A percentile compares a stretch with the other conserved stretches of the same genome.
These are phyloP conservation scores for Neoconidiobolus thromboides DNA, from an alignment of 371 early-diverging fungal genomes.

Conservation along the genomic window DNA sequence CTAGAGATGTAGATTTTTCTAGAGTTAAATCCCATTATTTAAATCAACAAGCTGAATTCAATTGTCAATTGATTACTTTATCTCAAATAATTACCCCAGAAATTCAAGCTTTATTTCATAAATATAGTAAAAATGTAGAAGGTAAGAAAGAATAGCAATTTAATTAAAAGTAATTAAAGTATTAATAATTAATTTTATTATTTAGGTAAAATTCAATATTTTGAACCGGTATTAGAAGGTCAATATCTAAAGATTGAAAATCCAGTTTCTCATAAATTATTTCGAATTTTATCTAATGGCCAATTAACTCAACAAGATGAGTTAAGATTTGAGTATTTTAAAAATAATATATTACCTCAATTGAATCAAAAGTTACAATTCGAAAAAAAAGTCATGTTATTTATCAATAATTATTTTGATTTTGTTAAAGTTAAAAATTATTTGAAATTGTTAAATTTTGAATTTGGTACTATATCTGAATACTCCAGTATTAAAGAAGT, in stretches of 20 bases:
- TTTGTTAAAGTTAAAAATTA: slow-evolving; percentile 82
- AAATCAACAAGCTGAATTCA: slow-evolving; percentile 31
- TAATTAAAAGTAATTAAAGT: too few relatives aligned
- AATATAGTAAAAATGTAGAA: too few relatives aligned
- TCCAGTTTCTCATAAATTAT: background rate
- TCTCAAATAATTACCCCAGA: too few relatives aligned
- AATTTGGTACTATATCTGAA: slow-evolving; percentile 59
- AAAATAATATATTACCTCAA: slow-evolving; percentile 27
- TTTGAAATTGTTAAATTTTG: slow-evolving; percentile 48
- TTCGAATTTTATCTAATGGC: background rate
- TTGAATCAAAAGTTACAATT: background rate
- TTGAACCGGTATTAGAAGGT: background rate
- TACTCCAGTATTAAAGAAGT: slow-evolving; percentile 18
- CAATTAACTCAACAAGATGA: slow-evolving; percentile 48
- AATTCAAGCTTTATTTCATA: too few relatives aligned
- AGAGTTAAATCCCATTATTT: slow-evolving; percentile 70
- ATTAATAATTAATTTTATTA: background rate
- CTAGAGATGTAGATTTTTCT: slow-evolving; percentile 87
- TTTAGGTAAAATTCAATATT: background rate
- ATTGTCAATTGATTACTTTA: background rate
- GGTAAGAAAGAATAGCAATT: too few relatives aligned
- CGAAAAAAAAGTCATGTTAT: slow-evolving; percentile 49
- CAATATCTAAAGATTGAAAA: background rate
- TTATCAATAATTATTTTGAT: slow-evolving; percentile 92
- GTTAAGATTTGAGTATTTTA: slow-evolving; percentile 62